Evolutionary conservation across 768 basidiomycete species (phyloP).

Genomic region (Solioccasus polychromus): DNA sequence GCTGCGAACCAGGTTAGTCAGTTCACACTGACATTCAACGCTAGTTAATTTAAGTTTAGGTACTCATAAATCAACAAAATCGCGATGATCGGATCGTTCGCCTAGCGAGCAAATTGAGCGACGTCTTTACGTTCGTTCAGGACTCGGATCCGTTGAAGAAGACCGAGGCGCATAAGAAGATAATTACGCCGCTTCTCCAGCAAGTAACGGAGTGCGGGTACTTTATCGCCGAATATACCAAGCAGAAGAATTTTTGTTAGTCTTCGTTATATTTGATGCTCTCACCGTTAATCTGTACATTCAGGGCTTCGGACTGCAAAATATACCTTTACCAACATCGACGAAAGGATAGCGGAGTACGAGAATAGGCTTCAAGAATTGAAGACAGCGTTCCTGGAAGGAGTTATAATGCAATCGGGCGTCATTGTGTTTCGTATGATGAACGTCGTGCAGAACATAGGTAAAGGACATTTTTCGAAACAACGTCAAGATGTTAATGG

Average conservation of each 20-base stretch:
- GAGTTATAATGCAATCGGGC: background rate
- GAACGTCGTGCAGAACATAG: background rate
- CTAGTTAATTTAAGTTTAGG: no score
- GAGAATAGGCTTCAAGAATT: constrained; percentile 1
- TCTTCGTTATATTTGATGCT: no score
- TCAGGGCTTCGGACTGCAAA: no score
- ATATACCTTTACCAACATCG: no score
- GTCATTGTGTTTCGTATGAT: background rate
- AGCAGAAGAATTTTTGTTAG: background rate
- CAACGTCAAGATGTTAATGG: background rate
- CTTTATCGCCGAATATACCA: background rate
- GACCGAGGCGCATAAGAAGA: background rate
- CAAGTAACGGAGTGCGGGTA: constrained; percentile 3
- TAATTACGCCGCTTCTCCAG: background rate
- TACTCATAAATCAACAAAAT: no score
- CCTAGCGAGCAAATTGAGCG: background rate
- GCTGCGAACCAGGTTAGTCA: no score
- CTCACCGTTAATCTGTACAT: no score
- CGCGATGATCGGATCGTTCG: background rate
- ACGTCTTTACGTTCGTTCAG: background rate
- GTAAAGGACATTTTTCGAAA: background rate
- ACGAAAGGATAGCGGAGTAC: background rate
- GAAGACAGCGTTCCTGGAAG: background rate
- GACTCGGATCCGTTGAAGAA: background rate
- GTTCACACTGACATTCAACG: no score